A percentile compares a stretch with the other conserved stretches of the same genome.
Conservation (phyloP, 2,329 filamentous ascomycete species). For the Aspergillus sojae region DNA sequence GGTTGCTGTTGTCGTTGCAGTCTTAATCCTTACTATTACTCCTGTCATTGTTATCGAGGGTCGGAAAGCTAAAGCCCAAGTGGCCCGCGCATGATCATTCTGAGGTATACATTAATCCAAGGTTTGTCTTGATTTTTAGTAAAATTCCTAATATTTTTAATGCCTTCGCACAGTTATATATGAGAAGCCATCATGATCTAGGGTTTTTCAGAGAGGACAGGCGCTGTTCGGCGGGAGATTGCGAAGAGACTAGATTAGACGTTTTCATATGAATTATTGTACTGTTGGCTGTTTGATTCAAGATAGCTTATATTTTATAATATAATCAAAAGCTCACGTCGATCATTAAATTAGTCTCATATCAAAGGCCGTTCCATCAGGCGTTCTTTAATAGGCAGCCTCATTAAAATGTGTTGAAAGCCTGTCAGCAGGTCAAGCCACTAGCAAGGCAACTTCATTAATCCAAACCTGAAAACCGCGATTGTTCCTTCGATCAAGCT, state of each 20-base stretch:
- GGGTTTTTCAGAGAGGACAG: background rate
- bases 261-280: background rate
- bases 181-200: background rate
- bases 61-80: background rate
- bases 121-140: background rate
- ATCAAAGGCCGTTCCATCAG: too few relatives aligned
- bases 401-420: too few relatives aligned
- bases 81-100: background rate
- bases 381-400: too few relatives aligned
- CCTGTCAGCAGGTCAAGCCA: background rate
- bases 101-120: background rate
- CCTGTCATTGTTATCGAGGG: background rate
- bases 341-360: background rate
- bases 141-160: background rate
- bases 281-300: background rate
- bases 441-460: background rate
- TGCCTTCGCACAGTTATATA: too few relatives aligned
- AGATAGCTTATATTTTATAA: background rate
- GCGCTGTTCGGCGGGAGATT: too few relatives aligned
- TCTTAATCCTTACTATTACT: conserved; percentile 20
- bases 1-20: conserved; percentile 32
- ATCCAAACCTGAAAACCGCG: background rate
- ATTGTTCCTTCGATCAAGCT: background rate
- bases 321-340: background rate
- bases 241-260: background rate